These are phyloP conservation scores for Bassia scoparia DNA, from an alignment of 148 eudicot genomes.

Conservation along the genomic window DNA sequence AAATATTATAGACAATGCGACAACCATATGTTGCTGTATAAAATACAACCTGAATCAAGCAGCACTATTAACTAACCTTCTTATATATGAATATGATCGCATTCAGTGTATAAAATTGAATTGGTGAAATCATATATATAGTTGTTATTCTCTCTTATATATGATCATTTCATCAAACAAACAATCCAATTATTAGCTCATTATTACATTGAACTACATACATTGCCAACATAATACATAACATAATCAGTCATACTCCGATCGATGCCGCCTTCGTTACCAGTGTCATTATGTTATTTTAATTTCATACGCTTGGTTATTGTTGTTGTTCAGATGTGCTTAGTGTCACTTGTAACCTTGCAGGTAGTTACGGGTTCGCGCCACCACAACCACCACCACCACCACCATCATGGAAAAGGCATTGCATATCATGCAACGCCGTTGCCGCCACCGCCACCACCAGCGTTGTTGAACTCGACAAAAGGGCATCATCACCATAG, in stretches of 20 bases:
- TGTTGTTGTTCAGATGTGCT: constrained; percentile 2
- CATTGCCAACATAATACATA: not conserved
- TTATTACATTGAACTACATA: too few relatives aligned
- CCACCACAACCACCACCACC: constrained; percentile 7
- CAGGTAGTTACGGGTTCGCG: constrained; percentile 18
- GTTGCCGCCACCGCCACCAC: not conserved
- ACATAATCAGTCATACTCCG: too few relatives aligned
- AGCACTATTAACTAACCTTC: not conserved
- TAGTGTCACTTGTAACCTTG: constrained; percentile 25
- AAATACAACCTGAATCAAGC: not conserved
- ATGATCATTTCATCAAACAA: too few relatives aligned
- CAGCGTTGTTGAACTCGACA: not conserved
- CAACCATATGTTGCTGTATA: not conserved
- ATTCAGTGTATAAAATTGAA: not conserved
- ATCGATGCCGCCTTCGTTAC: not conserved
- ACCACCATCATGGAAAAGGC: not conserved
- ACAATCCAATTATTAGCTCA: too few relatives aligned
- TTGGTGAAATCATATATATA: not conserved
- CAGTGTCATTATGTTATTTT: not conserved
- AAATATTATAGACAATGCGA: not conserved
- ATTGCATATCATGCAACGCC: not conserved
- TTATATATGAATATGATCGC: too few relatives aligned
- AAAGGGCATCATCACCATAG: constrained; percentile 35
- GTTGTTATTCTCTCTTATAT: too few relatives aligned
- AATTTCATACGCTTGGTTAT: not conserved